phyloP scores from a whole-genome alignment of 2,329 filamentous ascomycete species.

The Nemania bipapillata region DNA sequence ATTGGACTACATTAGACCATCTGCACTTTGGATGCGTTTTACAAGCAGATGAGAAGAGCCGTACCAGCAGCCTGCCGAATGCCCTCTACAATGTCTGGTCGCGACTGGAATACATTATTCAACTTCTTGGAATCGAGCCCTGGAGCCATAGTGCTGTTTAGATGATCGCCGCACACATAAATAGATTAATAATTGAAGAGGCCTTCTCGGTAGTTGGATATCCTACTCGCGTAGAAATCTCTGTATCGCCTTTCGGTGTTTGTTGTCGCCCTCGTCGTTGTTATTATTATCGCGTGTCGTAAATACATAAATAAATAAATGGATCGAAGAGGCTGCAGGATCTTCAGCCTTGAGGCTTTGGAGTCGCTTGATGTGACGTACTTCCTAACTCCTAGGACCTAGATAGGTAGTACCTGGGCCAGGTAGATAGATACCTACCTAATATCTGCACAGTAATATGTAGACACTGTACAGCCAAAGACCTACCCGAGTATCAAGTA shows the following conservation, averaged over 20 bases:
- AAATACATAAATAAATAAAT: slow-evolving; percentile 17
- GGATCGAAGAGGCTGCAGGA: slow-evolving; percentile 28
- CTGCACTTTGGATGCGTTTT: no score
- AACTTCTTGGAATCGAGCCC: slow-evolving; percentile 63
- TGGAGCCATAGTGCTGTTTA: slow-evolving; percentile 53
- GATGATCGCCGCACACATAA: slow-evolving; percentile 10
- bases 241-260: background rate
- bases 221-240: no score
- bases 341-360: slow-evolving; percentile 36
- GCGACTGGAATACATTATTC: slow-evolving; percentile 63
- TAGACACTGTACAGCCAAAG: no score
- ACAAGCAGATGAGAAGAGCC: slow-evolving; percentile 29
- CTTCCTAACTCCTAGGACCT: no score
- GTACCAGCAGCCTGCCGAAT: slow-evolving; percentile 66
- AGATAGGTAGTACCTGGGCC: no score
- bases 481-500: no score
- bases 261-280: slow-evolving; percentile 3
- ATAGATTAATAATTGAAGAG: background rate
- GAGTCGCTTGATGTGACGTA: slow-evolving; percentile 31
- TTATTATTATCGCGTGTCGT: slow-evolving; percentile 19
- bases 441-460: no score
- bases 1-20: slow-evolving; percentile 15
- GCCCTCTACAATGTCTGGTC: slow-evolving; percentile 66
- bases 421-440: no score
- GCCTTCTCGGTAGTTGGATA: background rate